These are phyloP conservation scores for Podila verticillata DNA, from an alignment of 192 early-diverging fungal genomes.

Conservation along the genomic window DNA sequence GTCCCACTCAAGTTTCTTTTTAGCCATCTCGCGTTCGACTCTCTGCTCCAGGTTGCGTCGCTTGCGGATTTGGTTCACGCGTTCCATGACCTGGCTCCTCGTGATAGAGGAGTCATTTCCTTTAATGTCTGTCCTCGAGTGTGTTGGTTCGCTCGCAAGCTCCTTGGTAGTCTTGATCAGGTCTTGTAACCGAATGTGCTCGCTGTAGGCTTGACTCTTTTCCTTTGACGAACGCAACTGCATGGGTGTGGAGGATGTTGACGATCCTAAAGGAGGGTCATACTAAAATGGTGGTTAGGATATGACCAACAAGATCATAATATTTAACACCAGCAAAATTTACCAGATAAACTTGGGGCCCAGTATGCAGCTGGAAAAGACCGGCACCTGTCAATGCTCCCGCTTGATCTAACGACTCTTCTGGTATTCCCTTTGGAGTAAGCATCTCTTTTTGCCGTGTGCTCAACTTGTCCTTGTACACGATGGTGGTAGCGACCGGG, in stretches of 20 bases:
- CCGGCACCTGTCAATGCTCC: no score
- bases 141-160: not conserved
- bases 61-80: not conserved
- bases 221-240: not conserved
- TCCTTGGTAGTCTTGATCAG: not conserved
- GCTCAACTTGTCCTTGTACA: not conserved
- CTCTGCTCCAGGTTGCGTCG: not conserved
- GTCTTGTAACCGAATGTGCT: not conserved
- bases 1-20: not conserved
- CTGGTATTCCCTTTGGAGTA: not conserved
- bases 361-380: no score
- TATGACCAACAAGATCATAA: no score
- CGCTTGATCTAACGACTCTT: not conserved
- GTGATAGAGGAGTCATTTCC: not conserved
- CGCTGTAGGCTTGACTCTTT: not conserved
- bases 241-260: not conserved
- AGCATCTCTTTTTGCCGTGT: not conserved
- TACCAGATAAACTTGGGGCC: no score
- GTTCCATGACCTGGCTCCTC: not conserved
- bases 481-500: not conserved
- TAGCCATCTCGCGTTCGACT: not conserved
- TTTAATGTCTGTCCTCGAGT: not conserved
- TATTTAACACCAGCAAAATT: no score
- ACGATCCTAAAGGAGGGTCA: not conserved
- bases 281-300: not conserved